Evolutionary conservation across 2,329 filamentous ascomycete species (phyloP).

Genomic region (Phyllachora maydis): DNA sequence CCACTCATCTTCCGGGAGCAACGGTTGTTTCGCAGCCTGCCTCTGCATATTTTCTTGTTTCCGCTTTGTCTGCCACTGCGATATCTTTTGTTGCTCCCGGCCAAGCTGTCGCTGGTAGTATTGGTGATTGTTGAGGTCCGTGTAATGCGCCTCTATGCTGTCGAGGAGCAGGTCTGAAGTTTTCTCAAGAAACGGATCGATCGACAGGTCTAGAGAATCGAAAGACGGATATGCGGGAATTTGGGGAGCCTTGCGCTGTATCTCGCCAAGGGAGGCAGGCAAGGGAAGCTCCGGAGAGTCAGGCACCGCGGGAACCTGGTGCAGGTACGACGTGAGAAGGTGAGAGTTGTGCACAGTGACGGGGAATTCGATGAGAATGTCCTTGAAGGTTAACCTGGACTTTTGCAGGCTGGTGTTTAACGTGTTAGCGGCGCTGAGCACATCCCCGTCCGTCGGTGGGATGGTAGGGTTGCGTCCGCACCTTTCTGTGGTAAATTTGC

Average conservation of each 20-base stretch:
- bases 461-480: conserved; percentile 28
- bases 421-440: not conserved
- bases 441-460: not conserved
- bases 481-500: conserved; percentile 93
- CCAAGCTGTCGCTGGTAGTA: conserved; percentile 84
- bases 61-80: conserved; percentile 89
- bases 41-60: conserved; percentile 87
- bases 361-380: conserved; percentile 81
- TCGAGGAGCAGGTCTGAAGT: conserved; percentile 92
- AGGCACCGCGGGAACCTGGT: conserved; percentile 61
- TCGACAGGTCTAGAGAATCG: conserved; percentile 75
- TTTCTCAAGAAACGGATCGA: conserved; percentile 96
- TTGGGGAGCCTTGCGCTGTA: conserved; percentile 42
- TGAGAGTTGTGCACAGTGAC: conserved; percentile 91
- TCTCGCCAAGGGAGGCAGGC: conserved; percentile 59
- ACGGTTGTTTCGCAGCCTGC: conserved; percentile 67
- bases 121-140: conserved; percentile 97
- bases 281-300: conserved; percentile 48
- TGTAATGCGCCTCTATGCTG: conserved; percentile 94
- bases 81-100: conserved; percentile 91
- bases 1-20: conserved; percentile 93
- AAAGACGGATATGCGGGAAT: conserved; percentile 68
- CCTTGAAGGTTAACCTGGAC: conserved; percentile 79
- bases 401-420: conserved; percentile 65
- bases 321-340: conserved; percentile 83